Evolutionary conservation across 208 protist genomes (phyloP), one percentile per base, ranked within the genome.

Genomic region (Angomonas desouzai): DNA sequence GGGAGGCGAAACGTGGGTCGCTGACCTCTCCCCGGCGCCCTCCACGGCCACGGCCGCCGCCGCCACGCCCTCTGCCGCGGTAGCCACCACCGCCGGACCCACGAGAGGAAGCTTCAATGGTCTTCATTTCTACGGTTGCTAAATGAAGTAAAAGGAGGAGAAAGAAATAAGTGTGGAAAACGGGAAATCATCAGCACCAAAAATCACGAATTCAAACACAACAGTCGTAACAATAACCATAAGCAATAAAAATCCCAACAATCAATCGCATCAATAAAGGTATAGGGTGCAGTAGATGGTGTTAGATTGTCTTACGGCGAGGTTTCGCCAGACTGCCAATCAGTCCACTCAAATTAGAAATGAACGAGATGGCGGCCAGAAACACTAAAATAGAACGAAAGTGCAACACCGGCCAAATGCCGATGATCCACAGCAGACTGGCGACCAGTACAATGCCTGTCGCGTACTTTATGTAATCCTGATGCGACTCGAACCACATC

Each of bases 1-100:
- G 87, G 0, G 91, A 75, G 48, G 74, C 70, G 38, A 96, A 96
- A 23, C 91, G 82, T 30, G 70, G 51, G 43, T 96, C 91, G 10
- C 70, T 74, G 0, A 56, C 45, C 2, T 68, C 57, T 16, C 72
- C 57, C 25, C 64, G 6, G 13, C 36, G 7, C 40, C 58, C 13
- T 67, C 69, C 45, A 51, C 45, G 70, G 1, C 72, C 49, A 22
- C 74, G 63, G 45, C 78, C 71, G 20, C 77, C 69, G 2, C 74
- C 55, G 25, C 71, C 49, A 23, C 62, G 16, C 28, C 62, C 30
- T 13, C 73, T 74, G 29, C 76, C 66, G 32, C 72, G 45, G 9
- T 74, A 65, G 32, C 68, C n/a, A 7, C 64, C 55, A 32, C 74
- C 59, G 30, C 77, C 69, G 34, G 79, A 60, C 4, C 78, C 87